Conservation (phyloP, 2,329 filamentous ascomycete species). For the Berkeleyomyces basicola region DNA sequence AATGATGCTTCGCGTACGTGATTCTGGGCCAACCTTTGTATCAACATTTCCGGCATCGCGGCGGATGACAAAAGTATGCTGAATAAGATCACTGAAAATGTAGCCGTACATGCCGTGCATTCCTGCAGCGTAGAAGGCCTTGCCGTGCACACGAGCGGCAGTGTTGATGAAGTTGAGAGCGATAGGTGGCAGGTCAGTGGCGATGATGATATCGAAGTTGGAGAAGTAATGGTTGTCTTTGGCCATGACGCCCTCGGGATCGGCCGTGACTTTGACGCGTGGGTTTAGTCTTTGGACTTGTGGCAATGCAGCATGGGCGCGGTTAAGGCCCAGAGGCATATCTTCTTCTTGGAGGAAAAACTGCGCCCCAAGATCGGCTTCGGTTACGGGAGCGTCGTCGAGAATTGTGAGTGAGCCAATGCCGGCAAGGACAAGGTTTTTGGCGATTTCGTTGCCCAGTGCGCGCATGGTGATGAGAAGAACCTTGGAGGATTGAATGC, state of each 20-base stretch:
- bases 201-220: conserved; percentile 71
- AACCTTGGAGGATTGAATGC: conserved; percentile 76
- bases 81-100: conserved; percentile 83
- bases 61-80: conserved; percentile 80
- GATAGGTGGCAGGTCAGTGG: conserved; percentile 67
- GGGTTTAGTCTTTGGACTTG: conserved; percentile 78
- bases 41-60: conserved; percentile 63
- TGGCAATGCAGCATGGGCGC: conserved; percentile 63
- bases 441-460: conserved; percentile 85
- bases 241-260: conserved; percentile 47
- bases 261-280: conserved; percentile 59
- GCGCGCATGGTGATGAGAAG: conserved; percentile 78
- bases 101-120: conserved; percentile 67
- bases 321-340: conserved; percentile 59
- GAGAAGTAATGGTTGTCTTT: conserved; percentile 62
- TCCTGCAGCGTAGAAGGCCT: conserved; percentile 7
- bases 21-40: conserved; percentile 46
- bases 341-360: conserved; percentile 61
- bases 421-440: conserved; percentile 89
- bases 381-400: conserved; percentile 58
- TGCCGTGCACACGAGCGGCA: conserved; percentile 53
- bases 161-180: conserved; percentile 70
- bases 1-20: conserved; percentile 59
- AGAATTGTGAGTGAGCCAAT: conserved; percentile 80
- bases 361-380: conserved; percentile 64